A percentile compares a stretch with the other conserved stretches of the same genome.
phyloP scores from a whole-genome alignment of 208 protist species.

The Histomonas meleagridis region DNA sequence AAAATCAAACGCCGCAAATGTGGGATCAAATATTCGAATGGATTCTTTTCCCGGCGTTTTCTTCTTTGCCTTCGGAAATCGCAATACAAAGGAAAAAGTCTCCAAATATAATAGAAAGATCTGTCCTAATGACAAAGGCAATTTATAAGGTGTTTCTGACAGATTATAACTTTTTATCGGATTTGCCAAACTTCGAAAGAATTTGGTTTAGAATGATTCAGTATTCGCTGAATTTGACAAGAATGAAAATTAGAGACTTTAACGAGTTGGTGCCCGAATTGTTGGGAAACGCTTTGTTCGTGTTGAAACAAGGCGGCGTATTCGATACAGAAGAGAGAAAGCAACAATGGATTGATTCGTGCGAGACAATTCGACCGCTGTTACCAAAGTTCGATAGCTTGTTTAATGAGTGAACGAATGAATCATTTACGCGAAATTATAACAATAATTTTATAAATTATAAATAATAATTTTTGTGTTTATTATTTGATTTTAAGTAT shows the following conservation, averaged over 20 bases:
- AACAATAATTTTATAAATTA: no score
- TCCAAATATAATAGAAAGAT: not conserved
- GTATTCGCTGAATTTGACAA: not conserved
- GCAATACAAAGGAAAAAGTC: not conserved
- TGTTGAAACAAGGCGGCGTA: not conserved
- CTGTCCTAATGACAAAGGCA: not conserved
- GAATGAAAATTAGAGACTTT: not conserved
- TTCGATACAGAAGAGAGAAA: not conserved
- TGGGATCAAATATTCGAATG: not conserved
- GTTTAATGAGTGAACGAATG: no score
- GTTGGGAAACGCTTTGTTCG: not conserved
- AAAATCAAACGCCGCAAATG: not conserved
- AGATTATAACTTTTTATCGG: not conserved
- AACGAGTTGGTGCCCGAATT: not conserved
- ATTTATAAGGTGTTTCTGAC: not conserved
- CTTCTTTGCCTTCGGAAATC: not conserved
- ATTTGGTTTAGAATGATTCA: constrained; percentile 33
- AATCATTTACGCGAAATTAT: no score
- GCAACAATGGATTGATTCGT: not conserved
- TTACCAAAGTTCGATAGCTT: no score
- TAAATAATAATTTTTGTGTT: no score
- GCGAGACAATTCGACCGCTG: not conserved
- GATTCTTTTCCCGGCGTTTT: not conserved
- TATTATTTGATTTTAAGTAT: no score
- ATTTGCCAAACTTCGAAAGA: not conserved